A percentile compares a stretch with the other conserved stretches of the same genome.
Conservation (phyloP, 495 filamentous ascomycete species). For the Penicillium coffeae region DNA sequence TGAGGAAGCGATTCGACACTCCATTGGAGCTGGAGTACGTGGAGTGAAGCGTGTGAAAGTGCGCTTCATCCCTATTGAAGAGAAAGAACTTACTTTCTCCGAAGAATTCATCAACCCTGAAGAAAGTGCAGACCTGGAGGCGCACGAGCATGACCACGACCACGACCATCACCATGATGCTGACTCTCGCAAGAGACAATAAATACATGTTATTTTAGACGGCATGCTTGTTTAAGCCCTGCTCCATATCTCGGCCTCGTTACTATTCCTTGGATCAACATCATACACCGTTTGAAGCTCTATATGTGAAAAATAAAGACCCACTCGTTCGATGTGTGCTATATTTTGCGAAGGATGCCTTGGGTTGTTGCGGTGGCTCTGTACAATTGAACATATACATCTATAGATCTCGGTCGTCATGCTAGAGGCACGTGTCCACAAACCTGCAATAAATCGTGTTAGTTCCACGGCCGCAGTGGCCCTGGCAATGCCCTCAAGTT, state of each 20-base stretch:
- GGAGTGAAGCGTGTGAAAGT: slow-evolving; percentile 79
- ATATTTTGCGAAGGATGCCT: background rate
- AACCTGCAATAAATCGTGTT: background rate
- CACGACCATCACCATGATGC: slow-evolving; percentile 11
- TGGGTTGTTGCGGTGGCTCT: background rate
- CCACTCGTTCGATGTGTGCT: background rate
- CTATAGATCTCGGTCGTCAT: background rate
- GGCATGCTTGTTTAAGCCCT: no score
- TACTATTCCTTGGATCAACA: slow-evolving; percentile 2
- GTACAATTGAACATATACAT: background rate
- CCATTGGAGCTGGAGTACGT: slow-evolving; percentile 67
- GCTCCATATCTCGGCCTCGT: no score
- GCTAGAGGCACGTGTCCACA: background rate
- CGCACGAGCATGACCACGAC: slow-evolving; percentile 43
- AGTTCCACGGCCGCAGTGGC: background rate
- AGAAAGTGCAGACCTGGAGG: slow-evolving; percentile 63
- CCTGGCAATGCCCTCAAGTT: no score
- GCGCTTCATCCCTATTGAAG: slow-evolving; percentile 70
- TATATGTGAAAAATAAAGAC: background rate
- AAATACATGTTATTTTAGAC: background rate
- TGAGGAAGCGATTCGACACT: slow-evolving; percentile 66
- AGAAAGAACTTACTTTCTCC: slow-evolving; percentile 47
- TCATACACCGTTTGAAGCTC: background rate
- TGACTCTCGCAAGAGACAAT: slow-evolving; percentile 28
- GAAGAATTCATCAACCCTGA: slow-evolving; percentile 77